Base-by-base conservation (phyloP, 768 basidiomycete species). In the Pholiota microspora region DNA sequence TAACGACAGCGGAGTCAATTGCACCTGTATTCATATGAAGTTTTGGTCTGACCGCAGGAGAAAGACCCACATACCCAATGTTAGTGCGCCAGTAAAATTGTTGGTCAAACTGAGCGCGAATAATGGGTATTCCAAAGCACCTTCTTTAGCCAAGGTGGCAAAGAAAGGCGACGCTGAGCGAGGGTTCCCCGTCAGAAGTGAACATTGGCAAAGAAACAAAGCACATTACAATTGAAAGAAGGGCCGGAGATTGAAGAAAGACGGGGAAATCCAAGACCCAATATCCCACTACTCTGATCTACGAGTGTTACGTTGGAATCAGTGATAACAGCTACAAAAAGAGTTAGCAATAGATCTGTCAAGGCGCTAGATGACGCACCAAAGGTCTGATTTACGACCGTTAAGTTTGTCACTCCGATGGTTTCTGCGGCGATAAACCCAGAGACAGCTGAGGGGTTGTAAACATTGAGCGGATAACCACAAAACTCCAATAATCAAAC, bases 231-330 rank as follows among this genome's bases (percentile, higher is more conserved):
- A 58, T 83, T 80, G 9, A 73, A 66, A 7, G 73, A 68, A 2
- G 68, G 61, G 21, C 60, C 63, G 5, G 78, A 69, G 24, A 92
- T 84, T 10, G 76, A 73, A 1, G 90, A 91, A 31, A 91, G 73
- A 18, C 89, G 78, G 24, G 88, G 77, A 67, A 92, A 92, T 0
- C 90, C 89, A 25, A 92, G 71, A 18, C 90, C 90, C 18, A 92
- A 63, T 32, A 92, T 69, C 2, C 90, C 90, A 54, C 88, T 92
- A 7, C 83, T 73, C 45, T 86, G 67, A 62, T 88, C 82, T 8
- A 71, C 70, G 57, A 92, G 70, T 13, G 81, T 76, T 29, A 91
- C 76, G 62, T 86, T 88, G 18, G 82, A 83, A 35, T 77, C 67
- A 1, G 81, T 83, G 35, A 86, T 75, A 45, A 91, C 62, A 15